Evolutionary conservation across 129 eudicot genomes (phyloP).

Genomic region (Deinandra increscens): DNA sequence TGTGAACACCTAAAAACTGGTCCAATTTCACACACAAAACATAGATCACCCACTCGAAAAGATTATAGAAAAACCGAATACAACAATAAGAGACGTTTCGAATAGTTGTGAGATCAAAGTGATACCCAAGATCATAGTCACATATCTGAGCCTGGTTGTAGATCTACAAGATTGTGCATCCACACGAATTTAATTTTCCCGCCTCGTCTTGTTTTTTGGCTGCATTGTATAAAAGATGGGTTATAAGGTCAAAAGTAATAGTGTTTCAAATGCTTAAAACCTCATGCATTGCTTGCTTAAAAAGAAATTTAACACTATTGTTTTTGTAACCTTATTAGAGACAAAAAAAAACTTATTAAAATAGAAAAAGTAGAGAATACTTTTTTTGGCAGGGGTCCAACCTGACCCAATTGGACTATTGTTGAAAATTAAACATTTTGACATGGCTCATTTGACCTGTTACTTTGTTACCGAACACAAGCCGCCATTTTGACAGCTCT

Average conservation of each 20-base stretch:
- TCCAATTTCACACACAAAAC: conserved; percentile 15
- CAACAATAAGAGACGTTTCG: conserved; percentile 19
- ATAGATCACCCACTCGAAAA: conserved; percentile 1
- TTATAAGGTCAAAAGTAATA: background rate
- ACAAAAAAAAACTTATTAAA: background rate
- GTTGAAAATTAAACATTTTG: background rate
- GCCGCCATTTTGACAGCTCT: background rate
- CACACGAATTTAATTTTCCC: conserved; percentile 55
- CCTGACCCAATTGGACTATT: background rate
- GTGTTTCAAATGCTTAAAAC: conserved; percentile 9
- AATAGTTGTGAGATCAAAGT: background rate
- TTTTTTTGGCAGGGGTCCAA: background rate
- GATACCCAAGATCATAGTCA: background rate
- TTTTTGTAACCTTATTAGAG: background rate
- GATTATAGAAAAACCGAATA: conserved; percentile 1
- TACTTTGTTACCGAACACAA: background rate
- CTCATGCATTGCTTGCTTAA: background rate
- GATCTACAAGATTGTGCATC: conserved; percentile 55
- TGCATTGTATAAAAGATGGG: conserved; percentile 35
- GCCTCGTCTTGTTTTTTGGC: conserved; percentile 54
- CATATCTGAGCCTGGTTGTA: conserved; percentile 9
- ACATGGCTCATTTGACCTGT: background rate
- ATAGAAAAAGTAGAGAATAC: background rate
- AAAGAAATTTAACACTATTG: background rate
- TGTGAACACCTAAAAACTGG: conserved; percentile 11